phyloP scores from a whole-genome alignment of 73 alveolate genomes.

The Paramecium biaurelia region DNA sequence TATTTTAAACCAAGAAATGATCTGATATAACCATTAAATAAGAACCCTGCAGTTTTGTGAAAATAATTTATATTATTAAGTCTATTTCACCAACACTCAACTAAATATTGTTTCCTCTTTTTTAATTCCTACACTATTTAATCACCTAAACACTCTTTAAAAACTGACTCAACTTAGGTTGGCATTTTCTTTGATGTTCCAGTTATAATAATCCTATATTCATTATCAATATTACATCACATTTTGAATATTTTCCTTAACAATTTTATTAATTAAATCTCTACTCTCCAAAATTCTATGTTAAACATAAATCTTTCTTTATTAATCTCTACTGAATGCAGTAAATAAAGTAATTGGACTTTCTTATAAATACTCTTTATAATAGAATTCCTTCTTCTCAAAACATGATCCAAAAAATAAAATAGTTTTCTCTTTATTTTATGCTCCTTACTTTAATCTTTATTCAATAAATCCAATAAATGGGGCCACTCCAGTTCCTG shows the following conservation, averaged over 20 bases:
- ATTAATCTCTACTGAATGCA: conserved; percentile 75
- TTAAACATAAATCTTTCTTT: conserved; percentile 75
- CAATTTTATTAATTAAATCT: conserved; percentile 57
- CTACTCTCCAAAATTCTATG: conserved; percentile 69
- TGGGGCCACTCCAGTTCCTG: conserved; percentile 99
- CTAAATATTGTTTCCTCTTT: conserved; percentile 61
- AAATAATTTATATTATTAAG: not conserved
- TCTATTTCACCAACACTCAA: conserved; percentile 78
- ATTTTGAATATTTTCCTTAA: conserved; percentile 44
- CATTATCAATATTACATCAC: not conserved
- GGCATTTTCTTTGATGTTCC: conserved; percentile 83
- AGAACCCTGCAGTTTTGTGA: not conserved
- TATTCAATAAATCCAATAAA: conserved; percentile 91
- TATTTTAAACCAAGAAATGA: not conserved
- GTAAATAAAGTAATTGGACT: conserved; percentile 62
- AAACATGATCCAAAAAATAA: conserved; percentile 82
- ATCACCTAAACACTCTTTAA: conserved; percentile 62
- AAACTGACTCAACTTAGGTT: conserved; percentile 73
- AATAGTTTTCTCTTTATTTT: conserved; percentile 76
- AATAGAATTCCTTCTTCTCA: conserved; percentile 70
- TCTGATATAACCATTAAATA: not conserved
- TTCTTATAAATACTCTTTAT: conserved; percentile 62
- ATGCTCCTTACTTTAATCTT: conserved; percentile 62
- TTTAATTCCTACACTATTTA: conserved; percentile 47
- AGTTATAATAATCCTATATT: conserved; percentile 67